Conservation (phyloP, 192 early-diverging fungal species). For the Borealophlyctis nickersoniae region DNA sequence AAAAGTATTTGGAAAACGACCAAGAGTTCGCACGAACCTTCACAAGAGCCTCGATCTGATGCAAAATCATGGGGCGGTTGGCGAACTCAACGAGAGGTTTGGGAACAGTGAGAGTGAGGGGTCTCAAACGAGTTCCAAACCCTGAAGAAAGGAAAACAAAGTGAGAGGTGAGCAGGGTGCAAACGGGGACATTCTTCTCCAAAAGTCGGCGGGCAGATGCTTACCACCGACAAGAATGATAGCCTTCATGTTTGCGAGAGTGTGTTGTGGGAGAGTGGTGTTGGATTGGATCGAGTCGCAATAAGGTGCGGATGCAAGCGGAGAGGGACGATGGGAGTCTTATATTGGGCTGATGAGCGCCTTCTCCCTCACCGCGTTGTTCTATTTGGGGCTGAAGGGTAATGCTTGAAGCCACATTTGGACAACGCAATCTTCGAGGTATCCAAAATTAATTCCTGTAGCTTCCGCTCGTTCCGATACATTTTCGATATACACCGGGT, state of each 20-base stretch:
- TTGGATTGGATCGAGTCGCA: too few species aligned
- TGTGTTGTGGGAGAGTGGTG: too few species aligned
- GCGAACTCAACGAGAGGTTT: conserved; percentile 99
- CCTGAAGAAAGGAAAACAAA: conserved; percentile 49
- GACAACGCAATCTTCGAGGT: too few species aligned
- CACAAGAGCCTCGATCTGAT: conserved; percentile 96
- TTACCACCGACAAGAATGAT: conserved; percentile 57
- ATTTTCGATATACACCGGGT: too few species aligned
- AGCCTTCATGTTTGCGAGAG: conserved; percentile 44
- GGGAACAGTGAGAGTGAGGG: conserved; percentile 92
- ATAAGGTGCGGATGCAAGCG: too few species aligned
- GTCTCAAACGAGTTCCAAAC: conserved; percentile 97
- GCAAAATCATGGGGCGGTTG: conserved; percentile 98
- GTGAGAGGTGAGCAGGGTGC: background rate
- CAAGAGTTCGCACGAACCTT: conserved; percentile 59
- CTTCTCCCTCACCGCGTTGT: too few species aligned
- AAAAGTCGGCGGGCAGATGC: background rate
- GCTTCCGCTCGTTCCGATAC: too few species aligned
- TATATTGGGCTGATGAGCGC: too few species aligned
- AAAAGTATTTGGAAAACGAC: background rate
- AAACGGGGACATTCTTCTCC: background rate
- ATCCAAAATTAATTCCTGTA: too few species aligned
- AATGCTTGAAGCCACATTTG: too few species aligned
- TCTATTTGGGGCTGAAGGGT: too few species aligned
- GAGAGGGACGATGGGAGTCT: too few species aligned